Conservation (phyloP, 2,329 filamentous ascomycete species). For the Xylaria polymorpha region DNA sequence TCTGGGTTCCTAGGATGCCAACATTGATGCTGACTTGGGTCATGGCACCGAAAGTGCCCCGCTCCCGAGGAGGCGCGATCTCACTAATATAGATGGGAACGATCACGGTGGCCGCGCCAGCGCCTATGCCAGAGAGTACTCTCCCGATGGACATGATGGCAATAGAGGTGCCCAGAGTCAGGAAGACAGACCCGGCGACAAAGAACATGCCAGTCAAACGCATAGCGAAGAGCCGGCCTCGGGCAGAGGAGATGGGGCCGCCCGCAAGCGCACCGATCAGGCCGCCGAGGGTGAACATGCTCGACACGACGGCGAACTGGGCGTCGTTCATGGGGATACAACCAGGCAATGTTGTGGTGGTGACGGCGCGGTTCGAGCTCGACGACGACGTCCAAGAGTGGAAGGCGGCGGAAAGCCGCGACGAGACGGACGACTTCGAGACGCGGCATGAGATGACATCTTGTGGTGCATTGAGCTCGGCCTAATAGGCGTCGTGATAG, state of each 20-base stretch:
- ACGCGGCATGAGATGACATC: constrained; percentile 86
- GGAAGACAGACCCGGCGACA: constrained; percentile 77
- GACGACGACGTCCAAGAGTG: constrained; percentile 46
- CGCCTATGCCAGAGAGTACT: constrained; percentile 83
- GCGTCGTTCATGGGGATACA: constrained; percentile 90
- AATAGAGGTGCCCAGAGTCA: constrained; percentile 77
- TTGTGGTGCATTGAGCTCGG: constrained; percentile 94
- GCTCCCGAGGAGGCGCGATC: constrained; percentile 78
- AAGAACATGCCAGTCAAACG: constrained; percentile 82
- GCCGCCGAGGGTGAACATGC: constrained; percentile 91
- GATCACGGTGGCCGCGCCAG: constrained; percentile 90
- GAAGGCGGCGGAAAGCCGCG: constrained; percentile 46
- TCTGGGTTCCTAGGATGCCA: constrained; percentile 86
- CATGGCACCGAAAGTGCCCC: constrained; percentile 83
- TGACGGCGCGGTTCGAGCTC: constrained; percentile 44
- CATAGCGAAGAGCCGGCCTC: constrained; percentile 82
- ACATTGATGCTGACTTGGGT: constrained; percentile 95
- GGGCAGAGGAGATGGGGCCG: constrained; percentile 80
- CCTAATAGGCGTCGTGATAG: constrained; percentile 60
- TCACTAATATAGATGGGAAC: constrained; percentile 96
- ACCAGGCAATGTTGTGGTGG: constrained; percentile 64
- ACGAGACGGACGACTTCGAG: constrained; percentile 62
- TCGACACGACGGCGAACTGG: constrained; percentile 86
- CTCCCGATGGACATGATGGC: constrained; percentile 77
- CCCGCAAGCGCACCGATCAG: constrained; percentile 83